phyloP scores from a whole-genome alignment of 306 rosid species.

The Sesbania bispinosa region DNA sequence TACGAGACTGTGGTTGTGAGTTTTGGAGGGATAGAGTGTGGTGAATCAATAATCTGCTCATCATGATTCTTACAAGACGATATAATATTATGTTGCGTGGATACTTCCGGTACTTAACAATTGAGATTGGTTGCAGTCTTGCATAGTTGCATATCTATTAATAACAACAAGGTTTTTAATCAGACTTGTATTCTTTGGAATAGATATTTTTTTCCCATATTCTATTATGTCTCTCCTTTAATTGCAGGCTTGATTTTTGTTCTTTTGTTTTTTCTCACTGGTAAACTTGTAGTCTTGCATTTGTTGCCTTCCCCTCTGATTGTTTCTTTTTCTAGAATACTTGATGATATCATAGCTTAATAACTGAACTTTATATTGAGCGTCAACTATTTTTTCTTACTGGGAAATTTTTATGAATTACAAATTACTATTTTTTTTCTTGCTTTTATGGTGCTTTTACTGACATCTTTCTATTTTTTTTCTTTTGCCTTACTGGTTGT shows the following conservation, averaged over 20 bases:
- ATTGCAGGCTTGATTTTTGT: neutral
- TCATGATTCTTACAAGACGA: neutral
- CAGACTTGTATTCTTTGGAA: neutral
- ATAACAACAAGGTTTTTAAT: neutral
- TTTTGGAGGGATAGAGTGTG: neutral
- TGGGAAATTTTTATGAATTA: neutral
- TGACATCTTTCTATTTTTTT: neutral
- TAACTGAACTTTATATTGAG: constrained; percentile 14
- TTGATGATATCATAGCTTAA: neutral
- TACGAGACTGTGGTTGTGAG: neutral
- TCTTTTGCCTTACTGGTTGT: neutral
- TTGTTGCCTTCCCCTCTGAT: neutral
- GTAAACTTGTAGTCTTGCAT: neutral
- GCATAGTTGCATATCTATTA: neutral
- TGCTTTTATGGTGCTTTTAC: constrained; percentile 6
- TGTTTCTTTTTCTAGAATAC: neutral
- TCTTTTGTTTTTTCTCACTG: neutral
- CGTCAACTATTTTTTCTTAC: neutral
- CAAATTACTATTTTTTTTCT: neutral
- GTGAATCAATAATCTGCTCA: neutral
- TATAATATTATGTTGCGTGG: neutral
- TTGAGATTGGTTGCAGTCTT: neutral
- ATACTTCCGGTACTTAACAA: neutral
- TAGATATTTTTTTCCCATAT: neutral
- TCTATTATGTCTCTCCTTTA: neutral